These are phyloP conservation scores for Penicillium sclerotigenum DNA, from an alignment of 2,329 filamentous ascomycete genomes.

Conservation along the genomic window DNA sequence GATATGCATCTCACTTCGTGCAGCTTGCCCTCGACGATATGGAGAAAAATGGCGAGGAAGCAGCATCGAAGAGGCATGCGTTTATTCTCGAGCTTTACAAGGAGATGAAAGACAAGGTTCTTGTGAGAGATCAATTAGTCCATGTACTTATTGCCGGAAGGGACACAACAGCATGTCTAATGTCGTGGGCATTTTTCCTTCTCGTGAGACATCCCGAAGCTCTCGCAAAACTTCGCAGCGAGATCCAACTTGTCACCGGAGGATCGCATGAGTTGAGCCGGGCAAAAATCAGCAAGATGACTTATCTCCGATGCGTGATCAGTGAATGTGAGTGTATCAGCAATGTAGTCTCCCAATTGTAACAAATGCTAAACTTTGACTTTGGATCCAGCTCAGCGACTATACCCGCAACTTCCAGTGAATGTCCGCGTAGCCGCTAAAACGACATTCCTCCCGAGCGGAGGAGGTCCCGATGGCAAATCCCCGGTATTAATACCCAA, in stretches of 20 bases:
- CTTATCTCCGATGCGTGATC: conserved; percentile 66
- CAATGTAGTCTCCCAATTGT: background rate
- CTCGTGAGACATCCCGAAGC: conserved; percentile 46
- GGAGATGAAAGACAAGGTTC: conserved; percentile 12
- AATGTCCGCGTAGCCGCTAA: conserved; percentile 1
- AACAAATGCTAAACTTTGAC: background rate
- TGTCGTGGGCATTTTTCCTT: conserved; percentile 38
- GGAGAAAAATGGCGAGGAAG: background rate
- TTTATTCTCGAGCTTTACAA: conserved; percentile 25
- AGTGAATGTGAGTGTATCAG: conserved; percentile 36
- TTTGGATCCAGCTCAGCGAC: background rate
- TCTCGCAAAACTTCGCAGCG: conserved; percentile 39
- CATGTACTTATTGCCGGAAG: conserved; percentile 26
- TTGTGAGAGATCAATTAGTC: conserved; percentile 19
- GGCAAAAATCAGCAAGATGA: conserved; percentile 46
- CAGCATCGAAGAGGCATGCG: background rate
- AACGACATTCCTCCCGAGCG: conserved; percentile 1
- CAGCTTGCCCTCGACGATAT: conserved; percentile 2
- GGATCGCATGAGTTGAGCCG: background rate
- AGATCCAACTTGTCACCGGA: conserved; percentile 29
- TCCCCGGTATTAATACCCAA: background rate
- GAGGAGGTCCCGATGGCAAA: background rate
- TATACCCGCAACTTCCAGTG: background rate
- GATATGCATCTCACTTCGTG: background rate
- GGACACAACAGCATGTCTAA: conserved; percentile 29